These are phyloP conservation scores for Colletotrichum sp. DNA, from an alignment of 2,329 filamentous ascomycete species.

Conservation along the genomic window DNA sequence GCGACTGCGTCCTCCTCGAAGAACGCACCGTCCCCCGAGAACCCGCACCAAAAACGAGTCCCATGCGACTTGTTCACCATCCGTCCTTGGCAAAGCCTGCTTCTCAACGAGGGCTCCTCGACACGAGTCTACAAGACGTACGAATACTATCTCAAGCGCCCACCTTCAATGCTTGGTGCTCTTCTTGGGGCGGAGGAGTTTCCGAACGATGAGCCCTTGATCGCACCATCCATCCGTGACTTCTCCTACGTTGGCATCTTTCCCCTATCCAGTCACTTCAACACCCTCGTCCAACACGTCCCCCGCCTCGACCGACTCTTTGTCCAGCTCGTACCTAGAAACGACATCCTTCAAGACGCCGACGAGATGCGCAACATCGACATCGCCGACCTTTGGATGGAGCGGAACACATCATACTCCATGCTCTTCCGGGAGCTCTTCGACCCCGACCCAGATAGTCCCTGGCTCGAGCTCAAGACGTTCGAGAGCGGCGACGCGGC, in stretches of 20 bases:
- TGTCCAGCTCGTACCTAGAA: constrained; percentile 52
- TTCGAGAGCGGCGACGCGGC: constrained; percentile 57
- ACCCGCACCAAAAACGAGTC: neutral
- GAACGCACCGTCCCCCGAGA: neutral
- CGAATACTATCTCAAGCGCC: constrained; percentile 70
- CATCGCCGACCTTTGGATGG: constrained; percentile 55
- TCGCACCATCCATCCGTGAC: constrained; percentile 49
- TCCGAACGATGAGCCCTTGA: constrained; percentile 38
- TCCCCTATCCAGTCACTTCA: constrained; percentile 67
- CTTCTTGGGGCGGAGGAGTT: constrained; percentile 49
- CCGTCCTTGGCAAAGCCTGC: constrained; percentile 68
- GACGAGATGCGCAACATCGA: constrained; percentile 44
- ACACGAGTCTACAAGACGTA: constrained; percentile 74
- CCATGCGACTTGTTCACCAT: constrained; percentile 56
- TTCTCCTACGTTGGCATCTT: constrained; percentile 71
- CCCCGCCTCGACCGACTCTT: constrained; percentile 58
- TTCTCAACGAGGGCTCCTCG: constrained; percentile 78
- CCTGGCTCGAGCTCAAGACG: constrained; percentile 46
- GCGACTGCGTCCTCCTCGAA: neutral
- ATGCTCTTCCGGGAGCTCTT: constrained; percentile 48
- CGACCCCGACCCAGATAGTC: constrained; percentile 27
- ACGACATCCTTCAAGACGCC: constrained; percentile 34
- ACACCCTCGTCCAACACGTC: constrained; percentile 51
- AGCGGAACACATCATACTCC: constrained; percentile 56
- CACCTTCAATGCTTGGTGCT: constrained; percentile 65